A percentile compares a stretch with the other conserved stretches of the same genome.
Evolutionary conservation across 2,329 filamentous ascomycete species (phyloP).

Genomic region (Microdochium nivale): DNA sequence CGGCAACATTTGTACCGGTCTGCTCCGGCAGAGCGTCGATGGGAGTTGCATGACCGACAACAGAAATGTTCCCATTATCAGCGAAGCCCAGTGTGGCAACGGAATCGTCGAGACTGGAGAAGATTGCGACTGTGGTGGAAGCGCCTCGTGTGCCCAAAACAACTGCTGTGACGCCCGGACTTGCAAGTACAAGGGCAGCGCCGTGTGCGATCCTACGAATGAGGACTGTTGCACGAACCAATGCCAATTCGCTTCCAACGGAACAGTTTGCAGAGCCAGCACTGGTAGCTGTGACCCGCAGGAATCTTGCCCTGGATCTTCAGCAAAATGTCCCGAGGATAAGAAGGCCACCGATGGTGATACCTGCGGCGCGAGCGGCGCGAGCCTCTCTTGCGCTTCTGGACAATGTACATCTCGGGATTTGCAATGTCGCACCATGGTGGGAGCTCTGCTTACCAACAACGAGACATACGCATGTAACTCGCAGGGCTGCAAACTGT

Average conservation of each 20-base stretch:
- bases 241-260: constrained; percentile 60
- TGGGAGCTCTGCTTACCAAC: constrained; percentile 63
- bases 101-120: constrained; percentile 93
- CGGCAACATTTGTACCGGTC: constrained; percentile 86
- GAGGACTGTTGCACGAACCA: constrained; percentile 67
- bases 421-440: constrained; percentile 76
- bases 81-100: constrained; percentile 83
- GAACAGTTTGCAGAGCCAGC: constrained; percentile 70
- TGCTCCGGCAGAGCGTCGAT: constrained; percentile 69
- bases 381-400: constrained; percentile 68
- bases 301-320: constrained; percentile 70
- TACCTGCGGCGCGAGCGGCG: constrained; percentile 56
- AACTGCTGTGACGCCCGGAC: constrained; percentile 77
- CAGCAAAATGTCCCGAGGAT: constrained; percentile 68
- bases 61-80: constrained; percentile 70
- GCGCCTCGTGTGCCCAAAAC: constrained; percentile 62
- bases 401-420: constrained; percentile 93
- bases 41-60: constrained; percentile 77
- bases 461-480: constrained; percentile 79
- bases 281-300: constrained; percentile 77
- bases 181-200: constrained; percentile 69
- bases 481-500: constrained; percentile 61
- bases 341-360: constrained; percentile 59
- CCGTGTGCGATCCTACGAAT: constrained; percentile 74
- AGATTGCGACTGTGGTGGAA: constrained; percentile 90